Evolutionary conservation across 2,329 filamentous ascomycete genomes (phyloP).

Genomic region (Escovopsis sp.): DNA sequence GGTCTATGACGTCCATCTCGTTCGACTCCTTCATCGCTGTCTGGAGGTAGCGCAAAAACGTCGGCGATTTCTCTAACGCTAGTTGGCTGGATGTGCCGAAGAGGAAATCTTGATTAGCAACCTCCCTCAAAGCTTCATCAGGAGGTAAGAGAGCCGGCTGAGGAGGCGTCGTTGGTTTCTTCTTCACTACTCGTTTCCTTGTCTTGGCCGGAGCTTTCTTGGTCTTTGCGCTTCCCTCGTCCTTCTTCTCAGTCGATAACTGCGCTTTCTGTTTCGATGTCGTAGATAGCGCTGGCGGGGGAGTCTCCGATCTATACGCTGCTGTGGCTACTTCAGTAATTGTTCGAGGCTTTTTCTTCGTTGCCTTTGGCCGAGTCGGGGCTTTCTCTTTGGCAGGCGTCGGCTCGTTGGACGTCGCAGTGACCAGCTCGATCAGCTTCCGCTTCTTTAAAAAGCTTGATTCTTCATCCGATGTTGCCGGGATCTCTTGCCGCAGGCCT

Average conservation of each 20-base stretch:
- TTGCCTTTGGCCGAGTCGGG: constrained; percentile 33
- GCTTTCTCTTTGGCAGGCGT: constrained; percentile 13
- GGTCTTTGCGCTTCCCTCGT: constrained; percentile 10
- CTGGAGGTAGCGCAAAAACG: constrained; percentile 47
- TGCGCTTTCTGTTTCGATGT: constrained; percentile 33
- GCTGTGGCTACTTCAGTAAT: constrained; percentile 68
- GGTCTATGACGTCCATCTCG: constrained; percentile 22
- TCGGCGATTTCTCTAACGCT: constrained; percentile 56
- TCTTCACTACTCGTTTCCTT: constrained; percentile 22
- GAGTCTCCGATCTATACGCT: constrained; percentile 35
- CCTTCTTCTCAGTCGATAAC: constrained; percentile 3
- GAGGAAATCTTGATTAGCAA: constrained; percentile 58
- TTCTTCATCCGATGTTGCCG: constrained; percentile 12
- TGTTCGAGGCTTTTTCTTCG: constrained; percentile 58
- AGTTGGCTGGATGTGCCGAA: constrained; percentile 83
- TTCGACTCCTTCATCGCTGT: constrained; percentile 47
- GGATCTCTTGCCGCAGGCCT: constrained; percentile 6
- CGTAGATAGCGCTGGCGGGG: constrained; percentile 16
- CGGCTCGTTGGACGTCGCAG: constrained; percentile 15
- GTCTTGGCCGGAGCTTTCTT: constrained; percentile 18
- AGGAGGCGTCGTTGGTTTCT: constrained; percentile 24
- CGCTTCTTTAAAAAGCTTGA: constrained; percentile 34
- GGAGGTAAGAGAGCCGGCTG: constrained; percentile 51
- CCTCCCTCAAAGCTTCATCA: constrained; percentile 48
- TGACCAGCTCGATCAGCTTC: constrained; percentile 39